phyloP scores from a whole-genome alignment of 495 filamentous ascomycete genomes.

The Penicillium ucsense region DNA sequence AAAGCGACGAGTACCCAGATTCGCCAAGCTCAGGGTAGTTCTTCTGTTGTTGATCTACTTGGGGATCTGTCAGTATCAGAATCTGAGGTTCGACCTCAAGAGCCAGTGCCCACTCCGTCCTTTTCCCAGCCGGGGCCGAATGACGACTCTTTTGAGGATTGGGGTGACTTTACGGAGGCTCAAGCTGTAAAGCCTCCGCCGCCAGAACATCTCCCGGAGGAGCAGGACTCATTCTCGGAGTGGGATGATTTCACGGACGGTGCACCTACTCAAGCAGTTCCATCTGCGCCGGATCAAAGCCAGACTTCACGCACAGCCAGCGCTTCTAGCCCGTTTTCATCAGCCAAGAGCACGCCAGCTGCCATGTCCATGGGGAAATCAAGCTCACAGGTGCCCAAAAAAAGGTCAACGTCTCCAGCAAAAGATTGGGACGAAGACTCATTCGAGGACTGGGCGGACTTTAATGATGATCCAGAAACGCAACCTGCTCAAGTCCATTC shows the following conservation, averaged over 20 bases:
- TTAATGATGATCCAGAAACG: constrained; percentile 23
- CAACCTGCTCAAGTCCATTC: too few relatives aligned
- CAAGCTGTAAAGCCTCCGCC: background rate
- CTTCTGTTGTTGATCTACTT: background rate
- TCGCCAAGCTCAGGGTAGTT: background rate
- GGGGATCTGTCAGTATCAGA: background rate
- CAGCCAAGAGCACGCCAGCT: background rate
- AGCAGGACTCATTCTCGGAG: constrained; percentile 16
- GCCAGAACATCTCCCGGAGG: background rate
- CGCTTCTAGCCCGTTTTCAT: background rate
- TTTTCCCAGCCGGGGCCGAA: constrained; percentile 9
- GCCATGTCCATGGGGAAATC: background rate
- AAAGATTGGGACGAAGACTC: constrained; percentile 52
- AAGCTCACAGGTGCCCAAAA: background rate
- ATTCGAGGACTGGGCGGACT: constrained; percentile 36
- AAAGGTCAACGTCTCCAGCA: constrained; percentile 12
- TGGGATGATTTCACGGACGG: constrained; percentile 33
- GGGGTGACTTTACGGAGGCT: constrained; percentile 7
- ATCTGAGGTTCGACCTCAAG: background rate
- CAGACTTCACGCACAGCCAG: background rate
- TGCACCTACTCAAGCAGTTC: constrained; percentile 8
- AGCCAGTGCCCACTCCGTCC: background rate
- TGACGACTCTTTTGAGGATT: constrained; percentile 12
- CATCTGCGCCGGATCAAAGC: background rate
- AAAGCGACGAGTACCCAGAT: background rate